A percentile compares a stretch with the other conserved stretches of the same genome.
Conservation (phyloP, 805 yeast genomes). For the Kazachstania psychrophila region DNA sequence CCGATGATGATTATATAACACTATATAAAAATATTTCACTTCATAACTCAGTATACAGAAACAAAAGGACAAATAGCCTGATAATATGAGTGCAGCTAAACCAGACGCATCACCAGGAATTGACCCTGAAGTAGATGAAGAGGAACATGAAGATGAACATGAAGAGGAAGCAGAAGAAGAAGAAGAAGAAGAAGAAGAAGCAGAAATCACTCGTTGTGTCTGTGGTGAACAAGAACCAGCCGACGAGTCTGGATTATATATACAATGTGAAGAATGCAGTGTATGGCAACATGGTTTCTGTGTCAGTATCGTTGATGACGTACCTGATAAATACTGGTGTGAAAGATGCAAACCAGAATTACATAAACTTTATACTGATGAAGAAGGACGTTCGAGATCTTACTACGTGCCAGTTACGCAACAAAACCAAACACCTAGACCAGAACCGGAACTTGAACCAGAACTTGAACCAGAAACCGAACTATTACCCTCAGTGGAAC, state of each 20-base stretch:
- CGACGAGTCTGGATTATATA: slow-evolving; percentile 53
- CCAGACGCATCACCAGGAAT: too few relatives aligned
- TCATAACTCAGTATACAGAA: too few relatives aligned
- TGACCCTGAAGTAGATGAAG: too few relatives aligned
- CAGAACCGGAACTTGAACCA: not conserved
- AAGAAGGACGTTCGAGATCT: slow-evolving; percentile 20
- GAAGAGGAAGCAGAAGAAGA: too few relatives aligned
- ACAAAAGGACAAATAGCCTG: too few relatives aligned
- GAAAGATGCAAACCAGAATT: slow-evolving; percentile 81
- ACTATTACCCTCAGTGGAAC: not conserved
- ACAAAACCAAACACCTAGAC: not conserved
- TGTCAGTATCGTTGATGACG: slow-evolving; percentile 66
- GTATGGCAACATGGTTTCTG: slow-evolving; percentile 98
- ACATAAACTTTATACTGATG: slow-evolving; percentile 37
- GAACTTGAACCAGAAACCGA: not conserved
- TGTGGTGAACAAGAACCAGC: slow-evolving; percentile 39
- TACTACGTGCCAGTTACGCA: slow-evolving; percentile 31
- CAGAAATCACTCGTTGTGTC: slow-evolving; percentile 36
- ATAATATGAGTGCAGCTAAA: too few relatives aligned
- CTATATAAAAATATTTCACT: too few relatives aligned
- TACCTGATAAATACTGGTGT: slow-evolving; percentile 94
- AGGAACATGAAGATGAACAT: too few relatives aligned
- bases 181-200: slow-evolving; percentile 10
- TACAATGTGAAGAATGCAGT: slow-evolving; percentile 82
- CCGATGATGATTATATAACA: too few relatives aligned